Base-by-base conservation (phyloP, 306 rosid genomes). In the Ceratonia siliqua region DNA sequence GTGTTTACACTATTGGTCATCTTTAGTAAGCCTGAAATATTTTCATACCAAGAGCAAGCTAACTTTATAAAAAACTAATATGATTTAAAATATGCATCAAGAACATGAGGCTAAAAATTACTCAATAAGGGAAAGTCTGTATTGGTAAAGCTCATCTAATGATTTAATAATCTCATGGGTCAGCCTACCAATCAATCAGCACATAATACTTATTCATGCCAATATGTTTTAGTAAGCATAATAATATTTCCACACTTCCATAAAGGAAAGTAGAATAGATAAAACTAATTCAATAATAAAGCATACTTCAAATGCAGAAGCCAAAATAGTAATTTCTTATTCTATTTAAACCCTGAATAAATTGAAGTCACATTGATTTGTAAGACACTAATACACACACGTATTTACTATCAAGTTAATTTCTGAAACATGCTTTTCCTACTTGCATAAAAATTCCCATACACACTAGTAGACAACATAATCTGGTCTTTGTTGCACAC, bases 291-390 rank as follows among this genome's bases (percentile, higher is more conserved):
- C 15, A 59, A 24, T 8, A 25, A 63, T 11, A 54, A 70, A 42
- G 28, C 39, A 64, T 38, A 71, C 56, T 76, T 33, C 52, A 39
- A 61, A 46, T 18, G 38, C 5, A 48, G 15, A 36, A 32, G 59
- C 38, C 62, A 81, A 66, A 54, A 22, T 6, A 28, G 57, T 49
- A 32, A 76, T 50, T 72, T 63, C 89, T 84, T 80, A 93, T 97
- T 90, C 91, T 0, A 91, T 86, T 78, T 93, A 97, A 65, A 93
- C 98, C 93, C 89, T 86, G 84, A 90, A 93, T n/a, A 93, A 80
- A 80, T 90, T 93, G 54, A 89, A 90, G 84, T 93, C 98, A 3
- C 89, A 21, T 4, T 95, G 94, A 84, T 93, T 93, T 41, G 97
- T 93, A 70, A 89, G 65, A n/a, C n/a, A n/a, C n/a, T n/a, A n/a